phyloP scores from a whole-genome alignment of 495 filamentous ascomycete genomes.

The Podospora tetraspora region DNA sequence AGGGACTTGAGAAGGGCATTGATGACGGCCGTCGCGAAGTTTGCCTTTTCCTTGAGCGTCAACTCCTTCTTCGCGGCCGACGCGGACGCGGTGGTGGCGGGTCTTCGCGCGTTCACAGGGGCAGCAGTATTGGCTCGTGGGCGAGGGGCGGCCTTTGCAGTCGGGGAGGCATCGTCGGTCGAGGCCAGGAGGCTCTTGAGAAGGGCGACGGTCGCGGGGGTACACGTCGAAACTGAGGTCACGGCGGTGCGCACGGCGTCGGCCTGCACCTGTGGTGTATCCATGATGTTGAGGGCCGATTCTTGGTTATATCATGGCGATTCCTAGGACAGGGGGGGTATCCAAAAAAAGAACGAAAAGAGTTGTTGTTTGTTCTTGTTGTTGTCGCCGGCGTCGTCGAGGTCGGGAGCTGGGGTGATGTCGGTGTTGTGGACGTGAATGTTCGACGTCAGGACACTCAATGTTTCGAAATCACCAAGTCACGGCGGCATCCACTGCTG shows the following conservation, averaged over 20 bases:
- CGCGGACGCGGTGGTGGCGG: conserved; percentile 16
- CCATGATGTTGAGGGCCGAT: conserved; percentile 35
- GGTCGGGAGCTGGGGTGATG: background rate
- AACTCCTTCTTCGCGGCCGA: conserved; percentile 38
- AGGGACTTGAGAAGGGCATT: conserved; percentile 71
- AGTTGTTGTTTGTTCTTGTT: background rate
- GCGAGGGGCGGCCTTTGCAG: conserved; percentile 25
- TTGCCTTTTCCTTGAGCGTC: conserved; percentile 55
- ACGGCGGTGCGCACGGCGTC: conserved; percentile 51
- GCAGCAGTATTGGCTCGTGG: conserved; percentile 23
- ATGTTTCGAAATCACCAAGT: background rate
- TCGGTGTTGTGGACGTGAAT: background rate
- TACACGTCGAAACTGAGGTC: conserved; percentile 48
- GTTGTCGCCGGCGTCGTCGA: background rate
- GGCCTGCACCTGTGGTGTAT: conserved; percentile 35
- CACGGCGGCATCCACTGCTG: background rate
- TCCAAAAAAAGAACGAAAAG: conserved; percentile 24
- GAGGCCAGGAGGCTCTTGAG: conserved; percentile 47
- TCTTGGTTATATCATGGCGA: conserved; percentile 28
- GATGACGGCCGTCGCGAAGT: conserved; percentile 75
- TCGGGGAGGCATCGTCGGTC: conserved; percentile 27
- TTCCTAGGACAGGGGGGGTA: conserved; percentile 17
- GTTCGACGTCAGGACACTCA: background rate
- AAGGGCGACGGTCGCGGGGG: conserved; percentile 41
- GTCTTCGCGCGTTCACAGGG: conserved; percentile 15